Evolutionary conservation across 768 basidiomycete species (phyloP).

Genomic region (Suillus americanus): DNA sequence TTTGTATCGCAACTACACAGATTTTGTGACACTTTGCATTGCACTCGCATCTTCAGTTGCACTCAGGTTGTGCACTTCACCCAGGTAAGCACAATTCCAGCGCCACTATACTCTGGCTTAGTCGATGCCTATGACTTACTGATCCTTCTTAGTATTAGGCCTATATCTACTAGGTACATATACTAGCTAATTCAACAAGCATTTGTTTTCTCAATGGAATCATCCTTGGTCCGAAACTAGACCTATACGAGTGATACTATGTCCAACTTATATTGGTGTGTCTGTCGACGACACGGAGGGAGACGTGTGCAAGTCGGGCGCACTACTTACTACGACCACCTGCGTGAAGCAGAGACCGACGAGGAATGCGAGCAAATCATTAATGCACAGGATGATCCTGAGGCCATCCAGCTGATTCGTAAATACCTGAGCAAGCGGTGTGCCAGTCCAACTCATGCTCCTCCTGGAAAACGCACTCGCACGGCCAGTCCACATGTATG

Average conservation of each 20-base stretch:
- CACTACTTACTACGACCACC: background rate
- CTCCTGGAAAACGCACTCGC: too few relatives aligned
- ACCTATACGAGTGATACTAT: too few relatives aligned
- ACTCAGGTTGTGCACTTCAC: background rate
- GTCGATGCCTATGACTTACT: background rate
- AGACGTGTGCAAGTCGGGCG: background rate
- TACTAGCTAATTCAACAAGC: too few relatives aligned
- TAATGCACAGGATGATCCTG: too few relatives aligned
- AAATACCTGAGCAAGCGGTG: too few relatives aligned
- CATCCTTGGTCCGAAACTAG: too few relatives aligned
- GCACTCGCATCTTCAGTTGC: background rate
- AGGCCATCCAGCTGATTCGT: too few relatives aligned
- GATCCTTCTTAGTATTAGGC: too few relatives aligned
- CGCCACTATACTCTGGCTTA: background rate
- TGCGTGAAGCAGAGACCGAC: background rate
- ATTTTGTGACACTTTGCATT: background rate
- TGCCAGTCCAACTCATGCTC: too few relatives aligned
- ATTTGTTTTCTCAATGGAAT: too few relatives aligned
- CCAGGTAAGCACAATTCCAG: background rate
- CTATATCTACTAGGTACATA: too few relatives aligned
- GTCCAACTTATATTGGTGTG: background rate
- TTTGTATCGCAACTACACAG: background rate
- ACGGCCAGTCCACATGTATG: too few relatives aligned
- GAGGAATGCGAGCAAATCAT: background rate
- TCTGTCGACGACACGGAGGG: background rate